A percentile compares a stretch with the other conserved stretches of the same genome.
Evolutionary conservation across 805 yeast species (phyloP).

Genomic region (Metahyphopichia silvanorum): DNA sequence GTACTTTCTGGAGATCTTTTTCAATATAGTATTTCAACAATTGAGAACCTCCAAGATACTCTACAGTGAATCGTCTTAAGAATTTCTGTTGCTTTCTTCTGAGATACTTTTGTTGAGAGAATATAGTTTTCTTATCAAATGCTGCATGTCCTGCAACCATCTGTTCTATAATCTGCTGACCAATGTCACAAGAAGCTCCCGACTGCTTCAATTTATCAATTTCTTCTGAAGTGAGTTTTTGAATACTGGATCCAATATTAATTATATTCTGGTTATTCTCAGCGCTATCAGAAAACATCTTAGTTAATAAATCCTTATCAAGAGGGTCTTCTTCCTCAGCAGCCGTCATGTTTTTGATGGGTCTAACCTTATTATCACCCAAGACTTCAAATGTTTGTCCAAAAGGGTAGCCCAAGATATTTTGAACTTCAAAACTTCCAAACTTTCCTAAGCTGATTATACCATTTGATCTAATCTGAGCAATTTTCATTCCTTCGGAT

Average conservation of each 20-base stretch:
- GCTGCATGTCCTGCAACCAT: conserved; percentile 82
- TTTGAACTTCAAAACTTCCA: conserved; percentile 77
- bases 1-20: conserved; percentile 67
- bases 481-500: conserved; percentile 72
- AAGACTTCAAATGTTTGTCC: conserved; percentile 88
- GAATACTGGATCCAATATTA: conserved; percentile 68
- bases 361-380: conserved; percentile 50
- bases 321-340: conserved; percentile 33
- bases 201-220: conserved; percentile 78
- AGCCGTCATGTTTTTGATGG: conserved; percentile 41
- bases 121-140: conserved; percentile 84
- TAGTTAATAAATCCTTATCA: conserved; percentile 36
- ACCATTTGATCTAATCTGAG: conserved; percentile 60
- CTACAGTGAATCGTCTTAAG: conserved; percentile 79
- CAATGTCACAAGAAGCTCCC: conserved; percentile 58
- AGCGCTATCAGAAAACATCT: conserved; percentile 43
- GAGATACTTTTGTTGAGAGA: conserved; percentile 88
- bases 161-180: conserved; percentile 74
- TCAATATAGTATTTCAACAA: conserved; percentile 72
- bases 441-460: conserved; percentile 82
- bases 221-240: conserved; percentile 71
- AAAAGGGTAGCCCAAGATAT: conserved; percentile 73
- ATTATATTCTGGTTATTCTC: conserved; percentile 64
- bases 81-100: conserved; percentile 91
- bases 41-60: conserved; percentile 66